Percentiles rank a stretch among this genome's conserved stretches.
Evolutionary conservation across 345 rosid species (phyloP).

Genomic region (Linum usitatissimum): DNA sequence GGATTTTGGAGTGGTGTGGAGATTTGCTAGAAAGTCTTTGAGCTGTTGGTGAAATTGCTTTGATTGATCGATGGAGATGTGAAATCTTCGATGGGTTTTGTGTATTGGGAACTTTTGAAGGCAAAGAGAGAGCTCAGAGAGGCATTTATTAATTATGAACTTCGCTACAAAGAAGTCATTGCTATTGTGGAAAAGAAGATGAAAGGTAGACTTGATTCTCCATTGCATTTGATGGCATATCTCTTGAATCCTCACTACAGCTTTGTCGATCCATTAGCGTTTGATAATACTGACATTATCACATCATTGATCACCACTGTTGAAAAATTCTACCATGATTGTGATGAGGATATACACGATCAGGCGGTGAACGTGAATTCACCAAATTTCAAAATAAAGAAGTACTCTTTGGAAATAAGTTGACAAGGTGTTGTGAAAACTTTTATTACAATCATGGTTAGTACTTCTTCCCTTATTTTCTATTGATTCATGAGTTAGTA

Average conservation of each 20-base stretch:
- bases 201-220: too few relatives aligned
- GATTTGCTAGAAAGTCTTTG: too few relatives aligned
- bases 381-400: background rate
- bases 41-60: too few relatives aligned
- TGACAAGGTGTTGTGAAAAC: background rate
- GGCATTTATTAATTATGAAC: background rate
- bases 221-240: background rate
- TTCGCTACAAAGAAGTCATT: background rate
- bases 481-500: background rate
- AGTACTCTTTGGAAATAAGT: background rate
- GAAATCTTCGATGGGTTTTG: too few relatives aligned
- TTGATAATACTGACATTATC: background rate
- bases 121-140: background rate
- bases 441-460: background rate
- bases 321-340: background rate
- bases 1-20: background rate
- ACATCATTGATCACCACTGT: background rate
- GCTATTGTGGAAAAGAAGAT: background rate
- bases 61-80: too few relatives aligned
- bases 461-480: background rate
- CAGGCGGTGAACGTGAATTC: background rate
- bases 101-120: background rate
- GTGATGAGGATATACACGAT: background rate
- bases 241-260: background rate
- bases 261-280: background rate